phyloP scores from a whole-genome alignment of 2,329 filamentous ascomycete genomes.

The Lasiodiplodia theobromae region DNA sequence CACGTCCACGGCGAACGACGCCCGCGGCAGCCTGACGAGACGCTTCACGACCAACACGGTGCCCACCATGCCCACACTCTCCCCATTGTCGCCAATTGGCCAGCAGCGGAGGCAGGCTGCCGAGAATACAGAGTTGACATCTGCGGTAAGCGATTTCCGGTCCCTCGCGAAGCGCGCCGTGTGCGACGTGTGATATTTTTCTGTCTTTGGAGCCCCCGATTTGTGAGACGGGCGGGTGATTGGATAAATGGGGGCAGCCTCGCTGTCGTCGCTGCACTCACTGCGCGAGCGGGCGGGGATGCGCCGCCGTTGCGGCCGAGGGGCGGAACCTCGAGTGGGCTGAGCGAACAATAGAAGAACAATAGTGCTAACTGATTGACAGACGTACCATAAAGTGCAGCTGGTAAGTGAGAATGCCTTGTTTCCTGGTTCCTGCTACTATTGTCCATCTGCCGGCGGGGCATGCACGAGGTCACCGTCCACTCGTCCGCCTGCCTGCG shows the following conservation, averaged over 20 bases:
- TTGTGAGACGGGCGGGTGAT: not conserved
- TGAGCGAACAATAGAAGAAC: slow-evolving; percentile 23
- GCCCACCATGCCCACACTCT: slow-evolving; percentile 78
- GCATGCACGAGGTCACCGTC: not conserved
- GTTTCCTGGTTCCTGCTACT: not conserved
- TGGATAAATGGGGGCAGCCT: slow-evolving; percentile 1
- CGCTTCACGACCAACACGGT: slow-evolving; percentile 91
- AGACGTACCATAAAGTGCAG: slow-evolving; percentile 77
- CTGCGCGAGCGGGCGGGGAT: not conserved
- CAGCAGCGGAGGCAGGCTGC: slow-evolving; percentile 62
- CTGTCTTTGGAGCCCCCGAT: not conserved
- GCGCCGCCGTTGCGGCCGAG: slow-evolving; percentile 8
- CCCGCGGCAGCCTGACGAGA: slow-evolving; percentile 79
- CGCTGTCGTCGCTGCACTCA: slow-evolving; percentile 3
- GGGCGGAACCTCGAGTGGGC: slow-evolving; percentile 37
- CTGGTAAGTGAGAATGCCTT: slow-evolving; percentile 64
- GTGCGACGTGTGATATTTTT: slow-evolving; percentile 5
- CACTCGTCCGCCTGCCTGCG: not conserved
- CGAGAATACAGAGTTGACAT: slow-evolving; percentile 61
- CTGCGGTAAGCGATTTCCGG: slow-evolving; percentile 54
- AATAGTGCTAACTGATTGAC: slow-evolving; percentile 33
- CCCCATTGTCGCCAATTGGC: slow-evolving; percentile 66
- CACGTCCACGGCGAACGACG: slow-evolving; percentile 67
- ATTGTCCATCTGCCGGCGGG: not conserved
- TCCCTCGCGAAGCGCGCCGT: slow-evolving; percentile 1